These are phyloP conservation scores for Thermomucor indicae-seudaticae DNA, from an alignment of 371 early-diverging fungal species.

Conservation along the genomic window DNA sequence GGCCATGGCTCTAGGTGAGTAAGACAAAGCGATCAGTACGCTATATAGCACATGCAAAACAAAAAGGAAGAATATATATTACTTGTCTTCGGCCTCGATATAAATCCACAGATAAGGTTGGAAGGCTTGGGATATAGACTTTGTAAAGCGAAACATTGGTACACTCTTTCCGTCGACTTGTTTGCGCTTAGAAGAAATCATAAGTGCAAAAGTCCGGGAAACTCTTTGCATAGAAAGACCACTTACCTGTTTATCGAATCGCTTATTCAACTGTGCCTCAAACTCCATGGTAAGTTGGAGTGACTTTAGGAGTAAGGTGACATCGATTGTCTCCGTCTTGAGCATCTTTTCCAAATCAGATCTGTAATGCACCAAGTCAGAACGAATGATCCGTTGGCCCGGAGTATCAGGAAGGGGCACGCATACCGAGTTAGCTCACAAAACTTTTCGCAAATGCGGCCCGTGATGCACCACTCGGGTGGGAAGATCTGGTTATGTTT, in stretches of 20 bases:
- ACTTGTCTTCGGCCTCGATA: constrained; percentile 81
- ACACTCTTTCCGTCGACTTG: constrained; percentile 1
- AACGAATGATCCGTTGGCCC: neutral
- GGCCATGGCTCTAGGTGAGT: constrained; percentile 39
- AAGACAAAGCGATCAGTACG: neutral
- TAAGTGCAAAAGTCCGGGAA: neutral
- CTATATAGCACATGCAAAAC: neutral
- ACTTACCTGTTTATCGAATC: constrained; percentile 54
- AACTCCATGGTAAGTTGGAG: constrained; percentile 86
- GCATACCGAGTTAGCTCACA: constrained; percentile 72
- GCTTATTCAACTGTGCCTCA: constrained; percentile 76
- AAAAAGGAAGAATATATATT: constrained; percentile 12
- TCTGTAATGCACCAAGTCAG: constrained; percentile 14
- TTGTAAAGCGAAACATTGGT: constrained; percentile 49
- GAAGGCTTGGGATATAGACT: constrained; percentile 79
- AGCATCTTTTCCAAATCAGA: constrained; percentile 51
- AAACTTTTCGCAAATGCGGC: constrained; percentile 70
- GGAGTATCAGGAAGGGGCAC: neutral
- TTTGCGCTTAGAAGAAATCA: constrained; percentile 5
- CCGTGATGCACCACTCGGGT: constrained; percentile 72
- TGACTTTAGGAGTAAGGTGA: constrained; percentile 67
- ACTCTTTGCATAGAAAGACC: too few species aligned
- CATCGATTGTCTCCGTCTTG: constrained; percentile 50
- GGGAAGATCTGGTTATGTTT: constrained; percentile 84
- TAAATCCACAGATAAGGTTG: constrained; percentile 82